Evolutionary conservation across 2,329 filamentous ascomycete genomes (phyloP).

Genomic region (Colletotrichum sansevieriae): DNA sequence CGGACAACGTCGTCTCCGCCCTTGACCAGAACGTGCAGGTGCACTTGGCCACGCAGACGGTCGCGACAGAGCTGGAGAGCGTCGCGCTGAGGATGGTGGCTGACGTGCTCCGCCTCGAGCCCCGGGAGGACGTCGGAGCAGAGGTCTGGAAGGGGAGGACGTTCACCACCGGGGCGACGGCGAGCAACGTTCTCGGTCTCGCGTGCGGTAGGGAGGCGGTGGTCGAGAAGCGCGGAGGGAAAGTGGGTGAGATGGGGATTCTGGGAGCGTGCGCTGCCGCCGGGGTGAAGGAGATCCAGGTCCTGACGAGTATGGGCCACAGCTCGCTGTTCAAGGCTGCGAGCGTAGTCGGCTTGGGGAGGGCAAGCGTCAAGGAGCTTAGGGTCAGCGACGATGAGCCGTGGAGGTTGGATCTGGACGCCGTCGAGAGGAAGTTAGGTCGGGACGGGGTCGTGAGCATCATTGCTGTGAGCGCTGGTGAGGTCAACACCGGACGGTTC

Average conservation of each 20-base stretch:
- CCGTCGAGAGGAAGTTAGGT: conserved; percentile 72
- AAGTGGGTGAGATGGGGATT: conserved; percentile 79
- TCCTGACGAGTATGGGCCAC: conserved; percentile 86
- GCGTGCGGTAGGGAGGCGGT: conserved; percentile 74
- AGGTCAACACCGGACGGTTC: conserved; percentile 91
- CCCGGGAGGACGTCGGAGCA: conserved; percentile 55
- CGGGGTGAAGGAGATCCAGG: conserved; percentile 76
- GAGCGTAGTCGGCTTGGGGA: conserved; percentile 83
- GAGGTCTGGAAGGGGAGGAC: conserved; percentile 70
- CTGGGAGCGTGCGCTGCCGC: conserved; percentile 74
- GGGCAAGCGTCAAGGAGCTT: conserved; percentile 75
- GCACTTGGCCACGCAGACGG: conserved; percentile 81
- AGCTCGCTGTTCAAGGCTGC: conserved; percentile 89
- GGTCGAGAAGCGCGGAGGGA: conserved; percentile 55
- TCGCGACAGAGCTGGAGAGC: conserved; percentile 83
- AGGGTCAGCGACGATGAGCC: conserved; percentile 64
- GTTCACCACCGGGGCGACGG: conserved; percentile 75
- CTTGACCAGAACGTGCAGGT: conserved; percentile 89
- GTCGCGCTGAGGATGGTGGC: conserved; percentile 77
- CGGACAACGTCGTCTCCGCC: conserved; percentile 85
- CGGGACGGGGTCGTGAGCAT: conserved; percentile 73
- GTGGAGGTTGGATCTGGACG: conserved; percentile 77
- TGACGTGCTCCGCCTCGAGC: conserved; percentile 68
- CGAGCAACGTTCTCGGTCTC: conserved; percentile 85
- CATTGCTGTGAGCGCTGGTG: conserved; percentile 84